Base-by-base conservation (phyloP, 2,329 filamentous ascomycete species). In the Drechslera avenae region DNA sequence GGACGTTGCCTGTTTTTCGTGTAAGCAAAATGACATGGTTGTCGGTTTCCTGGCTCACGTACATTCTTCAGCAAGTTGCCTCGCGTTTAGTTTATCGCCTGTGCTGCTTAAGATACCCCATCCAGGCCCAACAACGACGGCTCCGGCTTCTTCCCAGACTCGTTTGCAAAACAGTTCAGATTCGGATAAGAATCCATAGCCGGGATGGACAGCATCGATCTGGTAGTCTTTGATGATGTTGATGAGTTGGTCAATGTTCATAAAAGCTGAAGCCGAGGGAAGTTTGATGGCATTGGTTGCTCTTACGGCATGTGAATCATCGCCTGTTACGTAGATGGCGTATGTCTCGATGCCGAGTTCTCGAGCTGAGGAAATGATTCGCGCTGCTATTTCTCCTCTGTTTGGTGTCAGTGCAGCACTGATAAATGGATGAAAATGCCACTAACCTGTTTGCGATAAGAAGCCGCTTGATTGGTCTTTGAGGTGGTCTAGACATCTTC, bases 321-420 rank as follows among this genome's bases (percentile, higher is more conserved):
- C 85, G 40, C 79, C 77, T 3, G 76, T 62, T 5, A 81, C 82
- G 64, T 83, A 85, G 3, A 86, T 64, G 16, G 81, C 78, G 55
- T 79, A 81, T 1, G 82, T 85, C 46, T 83, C 78, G 7, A 85
- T 74, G 10, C 72, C 73, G 3, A 86, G 73, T 68, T 87, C 85
- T 33, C 83, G 76, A n/a, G 81, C 82, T 47, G 84, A 78, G 23
- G 80, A 78, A 28, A 86, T 73, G 39, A 87, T 84, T 10, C 85
- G 78, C 2, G 83, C 79, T 46, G 84, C 84, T 43, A 88, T 86
- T 67, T 87, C 85, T 47, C 85, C 85, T 73, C 83, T 84, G 6
- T 2, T 5, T 7, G 21, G 21, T 23, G 21, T 23, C 9, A 23
- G 21, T 23, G 21, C 2, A 7, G 21, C 2, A 8, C 9, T 23